These are phyloP conservation scores for Backusella morwellensis DNA, from an alignment of 192 early-diverging fungal genomes.

Conservation along the genomic window DNA sequence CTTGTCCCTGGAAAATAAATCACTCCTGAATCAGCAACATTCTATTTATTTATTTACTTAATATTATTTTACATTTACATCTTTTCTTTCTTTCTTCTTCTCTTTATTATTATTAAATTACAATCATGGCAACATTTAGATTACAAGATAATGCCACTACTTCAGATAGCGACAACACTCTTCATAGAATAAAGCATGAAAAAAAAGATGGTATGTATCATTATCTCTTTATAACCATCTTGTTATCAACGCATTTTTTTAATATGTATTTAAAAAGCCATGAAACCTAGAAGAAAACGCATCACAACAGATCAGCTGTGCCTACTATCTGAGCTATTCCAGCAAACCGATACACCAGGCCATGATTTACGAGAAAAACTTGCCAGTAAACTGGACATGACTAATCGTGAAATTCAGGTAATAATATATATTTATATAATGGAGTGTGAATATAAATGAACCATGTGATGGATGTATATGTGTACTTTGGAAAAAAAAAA, in stretches of 20 bases:
- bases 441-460: slow-evolving; percentile 2
- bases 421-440: not conserved
- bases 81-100: not conserved
- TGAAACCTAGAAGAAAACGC: slow-evolving; percentile 73
- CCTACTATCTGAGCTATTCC: slow-evolving; percentile 66
- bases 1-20: slow-evolving; percentile 1
- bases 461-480: slow-evolving; percentile 22
- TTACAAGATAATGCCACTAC: not conserved
- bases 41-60: not conserved
- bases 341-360: slow-evolving; percentile 72
- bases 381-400: slow-evolving; percentile 73
- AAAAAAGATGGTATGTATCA: not conserved
- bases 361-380: slow-evolving; percentile 73
- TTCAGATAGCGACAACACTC: not conserved
- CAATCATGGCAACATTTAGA: not conserved
- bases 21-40: not conserved
- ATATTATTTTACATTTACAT: not conserved
- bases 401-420: slow-evolving; percentile 79
- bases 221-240: not conserved
- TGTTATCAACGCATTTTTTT: not conserved
- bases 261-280: not conserved
- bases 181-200: slow-evolving; percentile 5
- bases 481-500: not conserved
- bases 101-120: not conserved
- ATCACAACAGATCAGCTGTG: slow-evolving; percentile 73